Conservation (phyloP, 768 basidiomycete genomes). For the Grammothele lineata region DNA sequence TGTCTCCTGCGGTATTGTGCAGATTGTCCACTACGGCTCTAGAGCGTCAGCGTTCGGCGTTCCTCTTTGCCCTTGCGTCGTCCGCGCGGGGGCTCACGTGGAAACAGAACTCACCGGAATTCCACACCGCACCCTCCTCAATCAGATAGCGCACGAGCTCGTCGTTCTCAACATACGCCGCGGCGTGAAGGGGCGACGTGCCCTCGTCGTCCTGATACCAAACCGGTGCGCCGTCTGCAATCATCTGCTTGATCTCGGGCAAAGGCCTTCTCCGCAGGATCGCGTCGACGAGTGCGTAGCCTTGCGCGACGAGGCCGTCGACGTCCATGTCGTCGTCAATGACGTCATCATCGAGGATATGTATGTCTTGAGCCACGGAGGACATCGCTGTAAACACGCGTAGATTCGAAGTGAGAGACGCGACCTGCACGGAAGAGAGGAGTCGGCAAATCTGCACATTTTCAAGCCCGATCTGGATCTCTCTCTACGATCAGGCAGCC, state of each 20-base stretch:
- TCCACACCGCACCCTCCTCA: conserved; percentile 88
- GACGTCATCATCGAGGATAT: too few species aligned
- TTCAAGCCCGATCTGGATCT: too few species aligned
- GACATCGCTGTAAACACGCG: too few species aligned
- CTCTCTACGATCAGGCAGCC: too few species aligned
- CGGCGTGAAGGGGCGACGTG: conserved; percentile 82
- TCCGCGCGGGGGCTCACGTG: neutral
- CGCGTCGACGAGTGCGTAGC: conserved; percentile 53
- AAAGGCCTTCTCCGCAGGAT: conserved; percentile 48
- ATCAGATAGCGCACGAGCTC: conserved; percentile 66
- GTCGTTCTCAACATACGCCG: conserved; percentile 65
- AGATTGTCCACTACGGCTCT: conserved; percentile 60
- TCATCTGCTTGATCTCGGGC: conserved; percentile 42
- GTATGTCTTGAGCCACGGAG: too few species aligned
- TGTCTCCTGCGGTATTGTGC: conserved; percentile 83
- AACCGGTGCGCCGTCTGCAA: conserved; percentile 69
- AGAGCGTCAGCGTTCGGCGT: neutral
- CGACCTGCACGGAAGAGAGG: too few species aligned
- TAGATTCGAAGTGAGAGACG: too few species aligned
- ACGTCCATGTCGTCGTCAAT: conserved; percentile 19
- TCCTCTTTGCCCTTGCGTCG: neutral
- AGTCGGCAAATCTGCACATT: too few species aligned
- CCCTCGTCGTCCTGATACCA: conserved; percentile 89
- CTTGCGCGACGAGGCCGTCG: conserved; percentile 33
- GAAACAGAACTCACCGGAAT: conserved; percentile 51